Evolutionary conservation across 2,329 filamentous ascomycete species (phyloP).

Genomic region (Apiospora marii): DNA sequence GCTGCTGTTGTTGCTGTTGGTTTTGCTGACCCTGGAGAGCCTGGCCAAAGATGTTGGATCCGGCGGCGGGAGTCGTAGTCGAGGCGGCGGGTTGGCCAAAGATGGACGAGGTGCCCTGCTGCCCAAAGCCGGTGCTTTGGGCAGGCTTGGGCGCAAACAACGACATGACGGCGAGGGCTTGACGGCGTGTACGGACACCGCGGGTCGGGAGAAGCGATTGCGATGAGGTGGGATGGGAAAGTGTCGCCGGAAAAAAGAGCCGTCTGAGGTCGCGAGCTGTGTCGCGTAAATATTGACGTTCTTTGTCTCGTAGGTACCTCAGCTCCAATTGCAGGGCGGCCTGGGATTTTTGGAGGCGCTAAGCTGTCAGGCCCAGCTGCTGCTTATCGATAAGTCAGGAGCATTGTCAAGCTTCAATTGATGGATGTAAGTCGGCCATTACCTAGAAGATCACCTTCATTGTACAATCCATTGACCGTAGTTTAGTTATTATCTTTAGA

Average conservation of each 20-base stretch:
- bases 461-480: neutral
- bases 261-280: neutral
- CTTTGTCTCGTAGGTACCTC: constrained; percentile 3
- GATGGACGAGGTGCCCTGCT: constrained; percentile 34
- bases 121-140: constrained; percentile 36
- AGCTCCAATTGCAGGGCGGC: constrained; percentile 15
- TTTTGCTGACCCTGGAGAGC: constrained; percentile 41
- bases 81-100: constrained; percentile 42
- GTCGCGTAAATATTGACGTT: constrained; percentile 17
- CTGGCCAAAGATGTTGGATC: constrained; percentile 31
- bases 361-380: constrained; percentile 2
- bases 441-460: neutral
- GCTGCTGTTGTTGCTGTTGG: constrained; percentile 52
- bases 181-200: constrained; percentile 31
- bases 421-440: neutral
- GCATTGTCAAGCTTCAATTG: neutral
- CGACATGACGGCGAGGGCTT: constrained; percentile 42
- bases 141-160: constrained; percentile 40
- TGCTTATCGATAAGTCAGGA: constrained; percentile 45
- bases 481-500: too few relatives aligned
- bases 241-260: neutral
- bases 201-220: neutral
- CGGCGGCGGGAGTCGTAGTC: constrained; percentile 22
- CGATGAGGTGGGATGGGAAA: neutral
- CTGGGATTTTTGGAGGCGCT: constrained; percentile 19